Percentiles rank a stretch among this genome's conserved stretches.
phyloP scores from a whole-genome alignment of 495 filamentous ascomycete species.

The Lindgomyces ingoldianus region DNA sequence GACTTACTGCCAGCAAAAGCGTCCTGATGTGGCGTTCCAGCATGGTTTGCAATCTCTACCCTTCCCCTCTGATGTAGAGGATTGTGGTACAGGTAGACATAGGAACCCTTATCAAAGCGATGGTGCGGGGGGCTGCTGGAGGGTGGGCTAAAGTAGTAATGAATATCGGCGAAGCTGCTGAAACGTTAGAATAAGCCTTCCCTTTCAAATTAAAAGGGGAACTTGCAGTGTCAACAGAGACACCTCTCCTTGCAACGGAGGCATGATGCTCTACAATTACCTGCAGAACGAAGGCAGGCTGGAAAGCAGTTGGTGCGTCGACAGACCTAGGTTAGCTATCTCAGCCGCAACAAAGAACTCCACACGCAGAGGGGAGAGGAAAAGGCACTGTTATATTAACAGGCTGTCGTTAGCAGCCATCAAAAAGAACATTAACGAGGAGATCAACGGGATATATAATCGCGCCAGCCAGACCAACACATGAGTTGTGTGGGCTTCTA shows the following conservation, averaged over 20 bases:
- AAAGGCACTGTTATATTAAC: not conserved
- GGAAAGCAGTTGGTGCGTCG: not conserved
- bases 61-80: constrained; percentile 65
- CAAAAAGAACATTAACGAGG: not conserved
- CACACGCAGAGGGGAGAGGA: not conserved
- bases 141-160: constrained; percentile 82
- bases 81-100: constrained; percentile 84
- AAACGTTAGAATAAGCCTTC: constrained; percentile 21
- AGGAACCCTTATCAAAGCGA: constrained; percentile 86
- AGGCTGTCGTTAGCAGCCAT: not conserved
- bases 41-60: constrained; percentile 84
- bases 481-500: not conserved
- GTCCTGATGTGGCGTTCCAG: constrained; percentile 84
- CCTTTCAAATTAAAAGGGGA: not conserved
- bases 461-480: not conserved
- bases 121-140: constrained; percentile 72
- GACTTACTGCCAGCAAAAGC: constrained; percentile 78
- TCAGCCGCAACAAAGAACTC: not conserved
- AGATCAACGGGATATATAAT: no score
- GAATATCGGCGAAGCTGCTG: constrained; percentile 79
- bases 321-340: not conserved
- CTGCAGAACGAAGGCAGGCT: not conserved
- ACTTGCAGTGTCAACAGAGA: constrained; percentile 77
- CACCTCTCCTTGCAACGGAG: constrained; percentile 75
- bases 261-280: constrained; percentile 56